Percentiles rank a stretch among this genome's conserved stretches.
Evolutionary conservation across 352 stramenopile species (phyloP).

Genomic region (Phytophthora fragariae): DNA sequence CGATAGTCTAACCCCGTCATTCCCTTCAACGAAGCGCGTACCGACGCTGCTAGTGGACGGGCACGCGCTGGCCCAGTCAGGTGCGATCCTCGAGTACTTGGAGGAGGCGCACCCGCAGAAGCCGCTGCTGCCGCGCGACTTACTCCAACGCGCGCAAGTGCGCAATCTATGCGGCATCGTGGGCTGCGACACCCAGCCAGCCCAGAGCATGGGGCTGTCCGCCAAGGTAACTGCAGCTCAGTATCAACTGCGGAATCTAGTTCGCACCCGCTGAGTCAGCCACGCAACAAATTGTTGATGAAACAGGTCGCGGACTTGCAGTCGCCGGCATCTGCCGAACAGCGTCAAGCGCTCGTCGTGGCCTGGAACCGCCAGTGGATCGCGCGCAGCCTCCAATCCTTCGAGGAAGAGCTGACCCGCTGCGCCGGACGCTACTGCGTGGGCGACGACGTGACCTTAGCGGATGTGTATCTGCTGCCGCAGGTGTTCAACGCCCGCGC

Average conservation of each 20-base stretch:
- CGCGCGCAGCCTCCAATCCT: conserved; percentile 72
- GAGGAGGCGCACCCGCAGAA: conserved; percentile 82
- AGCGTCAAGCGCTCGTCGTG: conserved; percentile 28
- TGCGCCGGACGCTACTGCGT: conserved; percentile 70
- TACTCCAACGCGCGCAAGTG: conserved; percentile 72
- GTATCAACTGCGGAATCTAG: conserved; percentile 22
- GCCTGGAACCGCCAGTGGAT: conserved; percentile 77
- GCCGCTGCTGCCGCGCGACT: conserved; percentile 77
- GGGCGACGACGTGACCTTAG: conserved; percentile 85
- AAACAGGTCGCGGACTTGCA: conserved; percentile 40
- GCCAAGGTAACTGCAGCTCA: conserved; percentile 30
- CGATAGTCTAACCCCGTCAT: not conserved
- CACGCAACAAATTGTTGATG: conserved; percentile 9
- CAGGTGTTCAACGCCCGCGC: conserved; percentile 91
- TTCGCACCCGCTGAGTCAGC: conserved; percentile 8
- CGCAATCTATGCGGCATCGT: conserved; percentile 90
- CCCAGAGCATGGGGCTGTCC: conserved; percentile 90
- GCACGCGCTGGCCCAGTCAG: conserved; percentile 78
- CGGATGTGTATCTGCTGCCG: conserved; percentile 90
- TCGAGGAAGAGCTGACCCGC: conserved; percentile 71
- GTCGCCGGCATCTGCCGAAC: conserved; percentile 53
- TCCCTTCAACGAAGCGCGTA: conserved; percentile 47
- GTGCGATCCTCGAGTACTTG: conserved; percentile 95
- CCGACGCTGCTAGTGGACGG: conserved; percentile 87
- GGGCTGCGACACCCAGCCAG: conserved; percentile 89